Evolutionary conservation across 176 grass and related monocot genomes (phyloP), one percentile per base, ranked within the genome.

Genomic region (Pharus latifolius): DNA sequence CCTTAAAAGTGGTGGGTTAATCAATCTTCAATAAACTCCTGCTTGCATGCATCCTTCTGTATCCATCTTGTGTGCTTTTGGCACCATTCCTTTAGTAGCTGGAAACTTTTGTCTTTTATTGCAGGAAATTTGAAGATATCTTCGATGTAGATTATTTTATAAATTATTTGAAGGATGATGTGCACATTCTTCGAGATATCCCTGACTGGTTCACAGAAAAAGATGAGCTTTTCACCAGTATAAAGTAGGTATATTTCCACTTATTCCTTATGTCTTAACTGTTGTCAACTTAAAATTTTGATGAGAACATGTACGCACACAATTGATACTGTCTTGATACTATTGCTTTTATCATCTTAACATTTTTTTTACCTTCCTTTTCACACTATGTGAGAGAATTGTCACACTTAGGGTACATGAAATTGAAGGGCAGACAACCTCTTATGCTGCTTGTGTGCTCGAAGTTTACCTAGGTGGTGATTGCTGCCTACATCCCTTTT

Each of bases 141-240:
- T 98, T 98, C 65, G 90, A 91, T 91, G 95, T 98, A n/a, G 84
- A 94, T 70, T 64, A 98, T 81, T 98, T 98, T 77, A 98, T 98
- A 72, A 80, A 88, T 75, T 98, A 93, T 80, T 81, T 98, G 81
- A 98, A 98, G 87, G 84, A 88, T 80, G 95, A 98, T 91, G 95
- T 98, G 25, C 81, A 19, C 56, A 91, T 91, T 65, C 34, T 98
- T 81, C 78, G 64, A 48, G 90, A 98, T 35, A 94, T 93, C 86
- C 95, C 95, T 54, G 87, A 91, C n/a, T 98, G 95, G 90, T 98
- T 98, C 72, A 93, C 84, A 70, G 90, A 93, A 59, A 98, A 93
- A 73, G 79, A 91, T 22, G 90, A 98, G 27, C 90, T 98, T 76
- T 98, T 98, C 79, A 93, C 90, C 22, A 98, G 95, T 80, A 93